Evolutionary conservation across 192 early-diverging fungal genomes (phyloP).

Genomic region (Dissophora globulifera): DNA sequence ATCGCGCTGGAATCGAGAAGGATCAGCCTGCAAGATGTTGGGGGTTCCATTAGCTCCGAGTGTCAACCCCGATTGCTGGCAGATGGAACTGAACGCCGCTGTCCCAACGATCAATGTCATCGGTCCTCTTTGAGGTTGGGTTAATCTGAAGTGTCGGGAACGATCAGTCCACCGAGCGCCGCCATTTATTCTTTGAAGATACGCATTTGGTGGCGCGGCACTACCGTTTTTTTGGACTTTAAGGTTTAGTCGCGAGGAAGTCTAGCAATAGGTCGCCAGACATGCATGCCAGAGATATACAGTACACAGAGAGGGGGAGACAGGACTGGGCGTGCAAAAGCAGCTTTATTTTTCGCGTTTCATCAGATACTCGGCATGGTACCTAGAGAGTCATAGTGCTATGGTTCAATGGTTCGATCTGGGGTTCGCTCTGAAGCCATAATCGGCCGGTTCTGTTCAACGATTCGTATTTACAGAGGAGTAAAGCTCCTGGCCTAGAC

Average conservation of each 20-base stretch:
- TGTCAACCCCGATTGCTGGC: conserved; percentile 26
- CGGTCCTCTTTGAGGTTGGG: not conserved
- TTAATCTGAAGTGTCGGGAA: not conserved
- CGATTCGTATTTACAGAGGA: not conserved
- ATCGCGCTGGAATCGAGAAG: conserved; percentile 37
- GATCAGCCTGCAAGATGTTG: conserved; percentile 26
- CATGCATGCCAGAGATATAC: no score
- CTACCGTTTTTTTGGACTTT: no score
- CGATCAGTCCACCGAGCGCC: not conserved
- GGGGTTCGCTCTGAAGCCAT: conserved; percentile 30
- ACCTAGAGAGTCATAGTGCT: no score
- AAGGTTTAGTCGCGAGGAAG: no score
- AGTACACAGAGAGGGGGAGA: no score
- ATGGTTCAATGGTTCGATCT: conserved; percentile 5
- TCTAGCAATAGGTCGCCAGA: no score
- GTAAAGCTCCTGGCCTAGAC: not conserved
- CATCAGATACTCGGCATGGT: no score
- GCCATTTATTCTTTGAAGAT: not conserved
- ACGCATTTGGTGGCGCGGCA: not conserved
- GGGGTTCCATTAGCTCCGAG: conserved; percentile 21
- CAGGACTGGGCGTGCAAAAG: no score
- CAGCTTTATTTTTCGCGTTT: no score
- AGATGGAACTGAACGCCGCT: conserved; percentile 24
- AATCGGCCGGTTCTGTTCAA: not conserved
- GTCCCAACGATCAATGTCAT: conserved; percentile 16